Evolutionary conservation across 2,329 filamentous ascomycete genomes (phyloP).

Genomic region (Alternaria atra): DNA sequence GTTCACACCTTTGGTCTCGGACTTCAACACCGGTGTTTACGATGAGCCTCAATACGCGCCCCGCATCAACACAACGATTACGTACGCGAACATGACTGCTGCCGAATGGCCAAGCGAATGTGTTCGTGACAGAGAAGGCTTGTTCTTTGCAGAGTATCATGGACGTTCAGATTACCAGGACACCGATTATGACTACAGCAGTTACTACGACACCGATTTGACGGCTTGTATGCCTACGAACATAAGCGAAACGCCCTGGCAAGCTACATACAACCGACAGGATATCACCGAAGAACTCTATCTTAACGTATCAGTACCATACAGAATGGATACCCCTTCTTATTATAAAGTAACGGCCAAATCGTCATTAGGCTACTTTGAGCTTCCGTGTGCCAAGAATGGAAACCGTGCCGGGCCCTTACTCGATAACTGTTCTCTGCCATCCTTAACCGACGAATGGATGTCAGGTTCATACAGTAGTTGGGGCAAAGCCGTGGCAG

Average conservation of each 20-base stretch:
- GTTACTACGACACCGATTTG: not conserved
- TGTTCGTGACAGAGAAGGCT: not conserved
- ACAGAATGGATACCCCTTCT: not conserved
- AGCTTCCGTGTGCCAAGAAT: conserved; percentile 1
- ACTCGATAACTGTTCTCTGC: not conserved
- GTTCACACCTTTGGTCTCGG: not conserved
- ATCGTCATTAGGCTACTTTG: conserved; percentile 6
- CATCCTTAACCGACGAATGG: not conserved
- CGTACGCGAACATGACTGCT: not conserved
- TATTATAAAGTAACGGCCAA: not conserved
- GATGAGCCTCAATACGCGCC: conserved; percentile 1
- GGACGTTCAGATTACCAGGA: not conserved
- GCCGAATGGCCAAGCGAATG: conserved; percentile 1
- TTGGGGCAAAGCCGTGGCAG: not conserved
- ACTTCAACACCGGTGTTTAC: not conserved
- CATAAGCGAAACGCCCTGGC: not conserved
- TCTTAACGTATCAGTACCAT: not conserved
- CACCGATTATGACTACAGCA: not conserved
- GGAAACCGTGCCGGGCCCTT: not conserved
- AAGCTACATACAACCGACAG: conserved; percentile 2
- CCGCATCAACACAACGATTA: conserved; percentile 3
- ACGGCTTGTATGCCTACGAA: conserved; percentile 3
- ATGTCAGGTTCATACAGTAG: not conserved
- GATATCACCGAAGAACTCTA: not conserved
- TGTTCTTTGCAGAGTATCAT: not conserved